Evolutionary conservation across 2,329 filamentous ascomycete species (phyloP).

Genomic region (Ophiostoma ulmi): DNA sequence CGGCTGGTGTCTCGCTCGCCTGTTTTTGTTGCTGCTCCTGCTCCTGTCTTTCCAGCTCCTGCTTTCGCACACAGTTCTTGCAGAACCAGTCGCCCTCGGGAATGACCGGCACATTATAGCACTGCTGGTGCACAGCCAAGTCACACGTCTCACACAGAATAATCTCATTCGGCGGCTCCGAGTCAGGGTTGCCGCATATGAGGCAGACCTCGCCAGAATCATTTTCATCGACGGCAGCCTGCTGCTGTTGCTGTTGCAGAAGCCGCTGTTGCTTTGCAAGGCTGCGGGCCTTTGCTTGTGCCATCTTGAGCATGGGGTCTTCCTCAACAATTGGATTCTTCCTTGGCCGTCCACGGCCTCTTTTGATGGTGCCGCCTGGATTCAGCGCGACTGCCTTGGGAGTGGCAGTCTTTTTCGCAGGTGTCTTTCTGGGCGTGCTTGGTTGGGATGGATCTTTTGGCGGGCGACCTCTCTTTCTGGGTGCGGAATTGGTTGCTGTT

Average conservation of each 20-base stretch:
- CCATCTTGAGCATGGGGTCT: background rate
- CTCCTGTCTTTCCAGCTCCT: background rate
- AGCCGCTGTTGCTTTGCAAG: background rate
- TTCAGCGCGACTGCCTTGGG: background rate
- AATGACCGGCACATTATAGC: constrained; percentile 52
- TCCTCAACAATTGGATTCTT: constrained; percentile 4
- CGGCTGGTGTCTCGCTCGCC: background rate
- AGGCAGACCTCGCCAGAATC: constrained; percentile 50
- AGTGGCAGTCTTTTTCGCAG: background rate
- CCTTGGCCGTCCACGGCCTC: constrained; percentile 11
- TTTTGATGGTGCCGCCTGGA: background rate
- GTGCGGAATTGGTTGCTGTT: background rate
- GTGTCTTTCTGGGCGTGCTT: constrained; percentile 2
- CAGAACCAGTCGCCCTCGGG: constrained; percentile 62
- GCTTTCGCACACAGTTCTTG: constrained; percentile 45
- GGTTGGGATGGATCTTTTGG: constrained; percentile 6
- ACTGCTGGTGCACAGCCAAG: constrained; percentile 57
- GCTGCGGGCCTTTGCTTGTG: background rate
- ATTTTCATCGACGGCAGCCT: constrained; percentile 28
- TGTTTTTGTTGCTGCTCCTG: background rate
- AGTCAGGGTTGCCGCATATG: constrained; percentile 54
- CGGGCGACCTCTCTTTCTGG: background rate
- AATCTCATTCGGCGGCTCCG: constrained; percentile 55
- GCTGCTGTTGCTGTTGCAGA: constrained; percentile 25
- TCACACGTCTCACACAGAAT: constrained; percentile 62